phyloP scores from a whole-genome alignment of 164 flowering plant species.

The Umbilicus rupestris region DNA sequence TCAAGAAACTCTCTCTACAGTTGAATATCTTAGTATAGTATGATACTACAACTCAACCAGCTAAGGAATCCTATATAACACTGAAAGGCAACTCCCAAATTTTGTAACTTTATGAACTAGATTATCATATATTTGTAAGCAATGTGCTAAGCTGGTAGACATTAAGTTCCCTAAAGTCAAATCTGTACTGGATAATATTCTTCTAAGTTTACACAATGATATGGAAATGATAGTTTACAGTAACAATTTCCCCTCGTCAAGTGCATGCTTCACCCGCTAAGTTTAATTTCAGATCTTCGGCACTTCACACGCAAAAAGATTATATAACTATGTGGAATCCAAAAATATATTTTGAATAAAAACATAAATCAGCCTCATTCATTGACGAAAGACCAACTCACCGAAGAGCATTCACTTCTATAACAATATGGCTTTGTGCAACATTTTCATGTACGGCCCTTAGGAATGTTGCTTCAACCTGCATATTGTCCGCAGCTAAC shows the following conservation, averaged over 20 bases:
- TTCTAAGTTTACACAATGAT: background rate
- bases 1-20: no score
- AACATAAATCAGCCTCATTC: background rate
- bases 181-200: no score
- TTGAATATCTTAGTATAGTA: no score
- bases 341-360: background rate
- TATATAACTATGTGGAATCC: background rate
- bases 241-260: background rate
- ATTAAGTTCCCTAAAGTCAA: no score
- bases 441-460: conserved; percentile 81
- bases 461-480: conserved; percentile 90
- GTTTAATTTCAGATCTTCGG: background rate
- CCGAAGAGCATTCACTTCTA: conserved; percentile 88
- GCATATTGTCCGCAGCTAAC: conserved; percentile 7
- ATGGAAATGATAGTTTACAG: background rate
- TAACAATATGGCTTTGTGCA: conserved; percentile 44
- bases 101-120: no score
- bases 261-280: background rate
- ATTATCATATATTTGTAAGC: no score
- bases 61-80: no score
- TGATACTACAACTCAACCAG: no score
- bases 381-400: conserved; percentile 19
- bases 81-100: no score
- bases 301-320: background rate
- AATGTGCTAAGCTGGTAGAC: no score